Evolutionary conservation across 768 basidiomycete genomes (phyloP), one percentile per base, ranked within the genome.

Genomic region (Strobilomyces dryophilus): DNA sequence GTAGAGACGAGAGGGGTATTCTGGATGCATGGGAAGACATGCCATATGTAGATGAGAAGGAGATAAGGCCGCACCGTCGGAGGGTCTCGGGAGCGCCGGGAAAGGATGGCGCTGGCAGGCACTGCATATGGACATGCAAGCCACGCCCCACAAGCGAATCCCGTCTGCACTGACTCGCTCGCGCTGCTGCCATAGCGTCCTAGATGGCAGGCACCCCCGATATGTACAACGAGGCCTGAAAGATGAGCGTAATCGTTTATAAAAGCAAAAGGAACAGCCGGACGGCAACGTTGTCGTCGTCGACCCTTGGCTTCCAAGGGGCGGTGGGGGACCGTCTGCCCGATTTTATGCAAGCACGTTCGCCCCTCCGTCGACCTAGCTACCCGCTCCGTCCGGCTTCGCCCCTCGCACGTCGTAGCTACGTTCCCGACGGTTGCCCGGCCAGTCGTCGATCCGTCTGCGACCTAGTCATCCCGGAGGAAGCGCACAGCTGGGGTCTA

Each of bases 331-430:
- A 31, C 45, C 18, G 31, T 43, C 14, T 43, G 14, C 7, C 52
- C 49, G 55, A 48, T 54, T 62, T 57, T 61, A 71, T 69, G 68
- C 69, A 71, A 37, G 60, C 68, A 69, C 68, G 68, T 69, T 69
- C 68, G 67, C 65, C 69, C 44, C 57, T 47, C 7, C 63, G 59
- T 40, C 53, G 62, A 17, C 49, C 47, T 29, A 59, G 45, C 43
- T 56, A 60, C 51, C 59, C 66, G 4, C 40, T 58, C 45, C 51
- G 8, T 57, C 63, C 54, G 3, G 52, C 58, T 10, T 66, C 67
- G 15, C 66, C 67, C 1, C 59, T 68, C 49, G 41, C 66, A 1
- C 61, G 59, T 10, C 57, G 60, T 36, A 26, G 21, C 49, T 7
- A 27, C 34, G 3, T 10, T 5, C 34, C 50, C 41, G 55, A 54